A percentile compares a stretch with the other conserved stretches of the same genome.
Evolutionary conservation across 176 grass and related monocot species (phyloP).

Genomic region (Lolium perenne): DNA sequence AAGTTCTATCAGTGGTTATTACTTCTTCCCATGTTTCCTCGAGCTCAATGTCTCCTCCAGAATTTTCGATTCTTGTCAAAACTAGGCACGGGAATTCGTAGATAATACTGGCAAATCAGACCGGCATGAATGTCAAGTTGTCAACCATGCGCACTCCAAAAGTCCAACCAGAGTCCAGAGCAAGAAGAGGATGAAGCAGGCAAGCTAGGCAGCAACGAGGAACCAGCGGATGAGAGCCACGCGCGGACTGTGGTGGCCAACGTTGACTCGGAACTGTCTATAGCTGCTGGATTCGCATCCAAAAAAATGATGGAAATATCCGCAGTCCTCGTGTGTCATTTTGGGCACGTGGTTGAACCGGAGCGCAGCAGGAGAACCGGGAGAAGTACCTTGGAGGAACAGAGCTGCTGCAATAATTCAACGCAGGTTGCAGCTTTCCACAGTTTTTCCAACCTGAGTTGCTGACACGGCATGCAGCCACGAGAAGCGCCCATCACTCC

Average conservation of each 20-base stretch:
- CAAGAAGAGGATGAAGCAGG: neutral
- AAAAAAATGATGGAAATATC: neutral
- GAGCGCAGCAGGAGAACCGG: neutral
- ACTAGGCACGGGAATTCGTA: neutral
- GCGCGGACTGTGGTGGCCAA: neutral
- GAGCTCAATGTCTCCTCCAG: neutral
- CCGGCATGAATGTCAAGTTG: neutral
- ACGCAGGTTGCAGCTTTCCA: neutral
- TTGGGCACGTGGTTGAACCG: constrained; percentile 8
- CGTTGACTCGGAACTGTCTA: constrained; percentile 1
- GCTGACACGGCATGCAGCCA: constrained; percentile 25
- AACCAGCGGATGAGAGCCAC: neutral
- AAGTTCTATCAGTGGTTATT: neutral
- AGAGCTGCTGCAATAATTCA: neutral
- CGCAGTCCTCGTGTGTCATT: neutral
- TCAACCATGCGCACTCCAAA: neutral
- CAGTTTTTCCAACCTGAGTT: neutral
- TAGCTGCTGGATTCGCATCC: neutral
- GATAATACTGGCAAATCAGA: neutral
- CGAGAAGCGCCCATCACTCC: neutral
- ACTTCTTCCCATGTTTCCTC: neutral
- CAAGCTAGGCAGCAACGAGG: neutral
- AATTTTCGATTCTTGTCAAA: neutral
- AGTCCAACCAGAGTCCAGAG: neutral
- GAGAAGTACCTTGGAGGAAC: neutral